Evolutionary conservation across 1,139 yeast genomes (phyloP).

Genomic region (Arxiozyma heterogenica): DNA sequence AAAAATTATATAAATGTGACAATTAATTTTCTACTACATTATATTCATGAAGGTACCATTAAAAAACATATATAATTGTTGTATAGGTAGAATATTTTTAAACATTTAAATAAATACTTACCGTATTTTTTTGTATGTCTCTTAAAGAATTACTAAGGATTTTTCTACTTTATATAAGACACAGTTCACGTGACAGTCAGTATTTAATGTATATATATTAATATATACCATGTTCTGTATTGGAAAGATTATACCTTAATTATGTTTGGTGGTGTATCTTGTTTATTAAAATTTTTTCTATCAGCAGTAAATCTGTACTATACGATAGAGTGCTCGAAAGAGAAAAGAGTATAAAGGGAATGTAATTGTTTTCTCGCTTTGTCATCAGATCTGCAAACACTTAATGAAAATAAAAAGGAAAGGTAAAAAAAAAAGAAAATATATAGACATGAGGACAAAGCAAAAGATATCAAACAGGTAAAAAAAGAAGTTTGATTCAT

Average conservation of each 20-base stretch:
- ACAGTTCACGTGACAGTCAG: background rate
- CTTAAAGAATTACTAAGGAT: too few relatives aligned
- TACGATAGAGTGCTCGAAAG: background rate
- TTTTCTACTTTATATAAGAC: background rate
- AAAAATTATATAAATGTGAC: background rate
- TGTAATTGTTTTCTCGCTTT: background rate
- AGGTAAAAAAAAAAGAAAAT: background rate
- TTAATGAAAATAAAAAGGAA: background rate
- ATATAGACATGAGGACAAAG: background rate
- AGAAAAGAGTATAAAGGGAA: background rate
- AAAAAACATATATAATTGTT: background rate
- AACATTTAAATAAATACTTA: too few relatives aligned
- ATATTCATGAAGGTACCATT: background rate
- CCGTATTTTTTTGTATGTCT: too few relatives aligned
- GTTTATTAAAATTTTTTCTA: too few relatives aligned
- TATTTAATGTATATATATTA: background rate
- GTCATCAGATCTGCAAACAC: background rate
- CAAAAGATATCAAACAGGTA: background rate
- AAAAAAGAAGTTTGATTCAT: too few relatives aligned
- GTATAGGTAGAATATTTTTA: background rate
- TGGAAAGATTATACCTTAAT: background rate
- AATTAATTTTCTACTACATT: too few relatives aligned
- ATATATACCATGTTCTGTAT: background rate
- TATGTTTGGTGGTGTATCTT: background rate
- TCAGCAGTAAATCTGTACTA: background rate